A percentile compares a stretch with the other conserved stretches of the same genome.
Evolutionary conservation across 169 alveolate genomes (phyloP).

Genomic region (Plasmodium knowlesi): DNA sequence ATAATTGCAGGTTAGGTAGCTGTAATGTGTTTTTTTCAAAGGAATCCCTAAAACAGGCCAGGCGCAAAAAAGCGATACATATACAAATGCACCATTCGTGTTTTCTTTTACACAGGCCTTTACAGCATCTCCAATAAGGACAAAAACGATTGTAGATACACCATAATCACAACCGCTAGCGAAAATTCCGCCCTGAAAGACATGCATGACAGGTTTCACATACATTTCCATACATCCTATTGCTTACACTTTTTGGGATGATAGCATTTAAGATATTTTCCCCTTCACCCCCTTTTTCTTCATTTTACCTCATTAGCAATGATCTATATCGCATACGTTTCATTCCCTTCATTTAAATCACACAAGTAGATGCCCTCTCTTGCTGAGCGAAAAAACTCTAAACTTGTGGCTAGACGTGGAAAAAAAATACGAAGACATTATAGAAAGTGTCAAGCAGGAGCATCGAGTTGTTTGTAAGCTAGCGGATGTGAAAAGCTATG

Average conservation of each 20-base stretch:
- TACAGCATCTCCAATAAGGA: slow-evolving; percentile 11
- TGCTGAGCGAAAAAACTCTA: slow-evolving; percentile 27
- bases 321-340: not conserved
- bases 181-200: slow-evolving; percentile 28
- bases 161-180: slow-evolving; percentile 33
- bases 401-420: slow-evolving; percentile 24
- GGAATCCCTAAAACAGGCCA: not conserved
- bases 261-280: not conserved
- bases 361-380: slow-evolving; percentile 29
- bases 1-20: slow-evolving; percentile 56
- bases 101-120: slow-evolving; percentile 11
- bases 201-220: slow-evolving; percentile 39
- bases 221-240: not conserved
- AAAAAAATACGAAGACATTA: slow-evolving; percentile 38
- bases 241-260: not conserved
- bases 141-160: slow-evolving; percentile 16
- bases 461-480: slow-evolving; percentile 18
- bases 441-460: slow-evolving; percentile 38
- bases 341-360: not conserved
- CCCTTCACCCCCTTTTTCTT: not conserved
- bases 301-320: not conserved
- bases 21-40: not conserved
- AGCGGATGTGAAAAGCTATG: not conserved
- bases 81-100: not conserved
- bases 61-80: not conserved